Evolutionary conservation across 2,329 filamentous ascomycete genomes (phyloP).

Genomic region (Colletotrichum plurivorum): DNA sequence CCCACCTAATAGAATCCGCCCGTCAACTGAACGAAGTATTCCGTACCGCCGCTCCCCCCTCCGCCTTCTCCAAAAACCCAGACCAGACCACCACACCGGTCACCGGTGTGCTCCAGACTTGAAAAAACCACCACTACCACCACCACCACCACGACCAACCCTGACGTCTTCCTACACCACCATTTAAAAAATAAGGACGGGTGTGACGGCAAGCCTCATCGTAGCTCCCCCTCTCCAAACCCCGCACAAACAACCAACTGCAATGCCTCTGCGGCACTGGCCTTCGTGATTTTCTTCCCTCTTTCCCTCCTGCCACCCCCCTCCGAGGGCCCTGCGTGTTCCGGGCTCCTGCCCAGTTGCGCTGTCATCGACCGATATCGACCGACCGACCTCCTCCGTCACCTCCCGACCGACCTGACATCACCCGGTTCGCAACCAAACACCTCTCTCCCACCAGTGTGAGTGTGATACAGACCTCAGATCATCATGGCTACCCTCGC

Average conservation of each 20-base stretch:
- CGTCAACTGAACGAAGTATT: no score
- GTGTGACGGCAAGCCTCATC: slow-evolving; percentile 30
- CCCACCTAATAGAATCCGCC: no score
- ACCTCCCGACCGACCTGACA: slow-evolving; percentile 26
- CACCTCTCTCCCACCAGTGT: background rate
- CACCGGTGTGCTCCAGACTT: slow-evolving; percentile 2
- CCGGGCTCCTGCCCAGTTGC: slow-evolving; percentile 31
- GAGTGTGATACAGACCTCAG: background rate
- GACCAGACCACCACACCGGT: slow-evolving; percentile 22
- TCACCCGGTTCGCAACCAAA: background rate
- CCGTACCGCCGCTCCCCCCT: background rate
- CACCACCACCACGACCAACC: background rate
- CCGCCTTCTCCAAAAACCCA: slow-evolving; percentile 20
- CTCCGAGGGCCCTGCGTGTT: slow-evolving; percentile 22
- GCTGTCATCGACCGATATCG: slow-evolving; percentile 33
- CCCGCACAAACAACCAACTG: slow-evolving; percentile 39
- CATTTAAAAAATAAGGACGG: slow-evolving; percentile 14
- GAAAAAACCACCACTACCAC: slow-evolving; percentile 13
- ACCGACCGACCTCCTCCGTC: slow-evolving; percentile 23
- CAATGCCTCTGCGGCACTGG: slow-evolving; percentile 29
- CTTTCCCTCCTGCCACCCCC: slow-evolving; percentile 23
- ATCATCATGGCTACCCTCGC: slow-evolving; percentile 59
- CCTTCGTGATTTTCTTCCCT: slow-evolving; percentile 28
- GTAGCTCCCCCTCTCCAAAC: slow-evolving; percentile 37
- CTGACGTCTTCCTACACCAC: slow-evolving; percentile 7